Conservation (phyloP, 345 rosid species). For the Murraya paniculata region DNA sequence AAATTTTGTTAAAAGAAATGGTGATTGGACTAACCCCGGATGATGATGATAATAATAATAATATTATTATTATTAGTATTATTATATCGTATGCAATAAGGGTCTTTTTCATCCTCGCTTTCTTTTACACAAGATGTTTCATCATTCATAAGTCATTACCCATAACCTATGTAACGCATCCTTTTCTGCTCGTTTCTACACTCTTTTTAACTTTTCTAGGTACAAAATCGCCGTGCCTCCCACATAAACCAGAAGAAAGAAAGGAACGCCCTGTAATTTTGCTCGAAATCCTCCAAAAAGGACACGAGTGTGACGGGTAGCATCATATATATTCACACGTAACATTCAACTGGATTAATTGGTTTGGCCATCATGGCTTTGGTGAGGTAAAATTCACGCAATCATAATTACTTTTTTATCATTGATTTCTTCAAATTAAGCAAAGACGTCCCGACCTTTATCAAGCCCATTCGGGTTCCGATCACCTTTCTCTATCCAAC, state of each 20-base stretch:
- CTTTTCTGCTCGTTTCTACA: background rate
- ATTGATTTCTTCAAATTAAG: too few relatives aligned
- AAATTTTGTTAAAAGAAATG: too few relatives aligned
- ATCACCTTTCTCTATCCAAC: too few relatives aligned
- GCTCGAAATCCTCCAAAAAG: background rate
- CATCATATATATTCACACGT: background rate
- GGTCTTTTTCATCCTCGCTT: background rate
- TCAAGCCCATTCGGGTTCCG: too few relatives aligned
- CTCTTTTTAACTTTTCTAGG: background rate
- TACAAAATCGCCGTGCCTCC: background rate
- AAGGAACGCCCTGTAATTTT: background rate
- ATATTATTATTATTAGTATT: too few relatives aligned
- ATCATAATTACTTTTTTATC: background rate
- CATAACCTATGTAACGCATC: background rate
- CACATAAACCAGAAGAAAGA: background rate
- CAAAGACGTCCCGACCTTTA: too few relatives aligned
- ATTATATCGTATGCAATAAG: background rate
- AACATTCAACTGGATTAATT: background rate
- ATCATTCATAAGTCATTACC: background rate
- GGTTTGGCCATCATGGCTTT: background rate
- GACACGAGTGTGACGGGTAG: too few relatives aligned
- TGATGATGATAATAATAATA: too few relatives aligned
- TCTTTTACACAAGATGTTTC: background rate
- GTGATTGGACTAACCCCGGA: background rate
- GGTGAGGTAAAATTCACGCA: constrained; percentile 7